Evolutionary conservation across 2,329 filamentous ascomycete genomes (phyloP).

Genomic region (Fusarium fracticaudum): DNA sequence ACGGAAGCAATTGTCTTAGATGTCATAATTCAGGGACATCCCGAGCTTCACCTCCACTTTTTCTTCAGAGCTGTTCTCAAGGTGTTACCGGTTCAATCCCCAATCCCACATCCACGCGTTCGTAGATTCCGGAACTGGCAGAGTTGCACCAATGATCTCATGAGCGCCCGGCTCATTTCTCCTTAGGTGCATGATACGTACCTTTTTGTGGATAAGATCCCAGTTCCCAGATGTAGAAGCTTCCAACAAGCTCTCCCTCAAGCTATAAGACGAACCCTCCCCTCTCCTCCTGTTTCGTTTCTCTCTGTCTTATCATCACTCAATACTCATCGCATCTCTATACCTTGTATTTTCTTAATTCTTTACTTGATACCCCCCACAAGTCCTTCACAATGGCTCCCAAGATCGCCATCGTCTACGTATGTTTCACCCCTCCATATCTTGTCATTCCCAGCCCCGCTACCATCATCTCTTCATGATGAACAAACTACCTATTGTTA

Average conservation of each 20-base stretch:
- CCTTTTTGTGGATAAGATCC: conserved; percentile 11
- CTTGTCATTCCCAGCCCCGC: not conserved
- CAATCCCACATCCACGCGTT: conserved; percentile 3
- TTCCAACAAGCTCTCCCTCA: conserved; percentile 12
- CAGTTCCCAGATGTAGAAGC: conserved; percentile 12
- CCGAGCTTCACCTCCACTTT: conserved; percentile 15
- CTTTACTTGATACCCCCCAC: conserved; percentile 20
- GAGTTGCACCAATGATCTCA: conserved; percentile 32
- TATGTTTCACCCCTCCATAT: conserved; percentile 57
- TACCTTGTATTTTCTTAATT: conserved; percentile 6
- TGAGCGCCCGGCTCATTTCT: not conserved
- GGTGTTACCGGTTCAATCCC: not conserved
- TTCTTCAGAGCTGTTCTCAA: not conserved
- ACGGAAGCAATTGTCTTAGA: not conserved
- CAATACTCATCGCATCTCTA: not conserved
- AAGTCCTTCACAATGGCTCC: conserved; percentile 74
- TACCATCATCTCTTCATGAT: conserved; percentile 2
- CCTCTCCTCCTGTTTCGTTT: conserved; percentile 4
- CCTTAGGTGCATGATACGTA: conserved; percentile 10
- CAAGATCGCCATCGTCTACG: conserved; percentile 91
- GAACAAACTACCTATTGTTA: not conserved
- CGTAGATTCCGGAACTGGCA: conserved; percentile 22
- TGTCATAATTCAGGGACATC: conserved; percentile 11
- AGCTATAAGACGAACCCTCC: conserved; percentile 41
- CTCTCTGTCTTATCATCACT: not conserved